Percentiles rank a stretch among this genome's conserved stretches.
Conservation (phyloP, 345 rosid species). For the Eucalyptus dawsonii region DNA sequence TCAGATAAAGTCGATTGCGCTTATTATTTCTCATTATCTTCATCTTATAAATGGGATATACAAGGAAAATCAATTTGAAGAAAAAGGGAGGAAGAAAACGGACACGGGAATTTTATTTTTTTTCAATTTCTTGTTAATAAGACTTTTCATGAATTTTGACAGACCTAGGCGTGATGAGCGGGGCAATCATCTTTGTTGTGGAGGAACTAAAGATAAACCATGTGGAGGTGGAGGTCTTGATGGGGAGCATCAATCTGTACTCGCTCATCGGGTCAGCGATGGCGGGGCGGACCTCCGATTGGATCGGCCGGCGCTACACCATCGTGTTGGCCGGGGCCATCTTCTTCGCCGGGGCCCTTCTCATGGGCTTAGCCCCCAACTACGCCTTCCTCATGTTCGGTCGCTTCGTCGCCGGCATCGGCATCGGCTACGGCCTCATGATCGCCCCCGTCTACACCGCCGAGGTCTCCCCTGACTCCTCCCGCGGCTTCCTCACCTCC, state of each 20-base stretch:
- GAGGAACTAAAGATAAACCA: slow-evolving; percentile 30
- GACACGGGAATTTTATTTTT: not conserved
- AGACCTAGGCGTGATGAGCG: slow-evolving; percentile 95
- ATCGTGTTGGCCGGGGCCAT: slow-evolving; percentile 78
- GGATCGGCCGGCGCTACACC: slow-evolving; percentile 87
- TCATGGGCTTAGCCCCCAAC: slow-evolving; percentile 82
- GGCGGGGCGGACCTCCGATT: slow-evolving; percentile 84
- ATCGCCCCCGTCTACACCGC: slow-evolving; percentile 94
- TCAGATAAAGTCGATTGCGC: not conserved
- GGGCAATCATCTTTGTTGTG: slow-evolving; percentile 45
- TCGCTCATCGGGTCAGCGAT: slow-evolving; percentile 66
- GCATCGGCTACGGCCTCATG: slow-evolving; percentile 94
- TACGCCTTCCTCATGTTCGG: slow-evolving; percentile 91
- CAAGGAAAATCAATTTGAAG: not conserved
- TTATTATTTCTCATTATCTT: not conserved
- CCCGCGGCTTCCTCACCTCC: slow-evolving; percentile 87
- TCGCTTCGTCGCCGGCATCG: slow-evolving; percentile 85
- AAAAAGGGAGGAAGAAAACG: not conserved
- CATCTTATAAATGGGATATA: not conserved
- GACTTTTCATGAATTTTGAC: not conserved
- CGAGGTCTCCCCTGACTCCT: slow-evolving; percentile 80
- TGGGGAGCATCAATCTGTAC: slow-evolving; percentile 51
- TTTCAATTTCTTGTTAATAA: not conserved
- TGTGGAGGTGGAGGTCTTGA: slow-evolving; percentile 31
- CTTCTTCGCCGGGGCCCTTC: slow-evolving; percentile 83